Base-by-base conservation (phyloP, 164 flowering plant species). In the Berberis vulgaris region DNA sequence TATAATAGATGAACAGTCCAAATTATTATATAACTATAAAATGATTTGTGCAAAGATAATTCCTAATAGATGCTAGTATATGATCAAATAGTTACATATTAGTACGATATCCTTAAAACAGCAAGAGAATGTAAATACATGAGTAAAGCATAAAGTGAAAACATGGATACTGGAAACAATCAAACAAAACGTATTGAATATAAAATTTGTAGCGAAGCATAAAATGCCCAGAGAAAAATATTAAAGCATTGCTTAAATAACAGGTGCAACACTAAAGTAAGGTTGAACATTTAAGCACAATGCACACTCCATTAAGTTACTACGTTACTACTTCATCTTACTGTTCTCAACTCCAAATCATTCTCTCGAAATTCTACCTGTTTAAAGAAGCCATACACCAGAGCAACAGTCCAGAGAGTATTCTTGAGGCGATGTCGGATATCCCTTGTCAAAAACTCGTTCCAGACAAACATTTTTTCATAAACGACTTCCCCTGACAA, bases 401-500 rank as follows among this genome's bases (percentile, higher is more conserved):
- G 80, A 60, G 96, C 98, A 67, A 91, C 96, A 43, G 95, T 89
- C 98, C 98, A 92, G 10, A 81, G 64, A 38, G 89, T 84, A 78
- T 86, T 92, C 72, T 84, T 81, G 66, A 92, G 93, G 64, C 68
- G 71, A 77, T 78, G 83, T 42, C 91, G 78, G 63, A 89, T 87
- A 66, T 83, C 93, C 52, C 88, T 89, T 58, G 96, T 92, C 61
- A 95, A 74, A 77, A 76, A 91, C 69, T 87, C 94, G 75, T 95
- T 95, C 99, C 99, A 95, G 38, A 91, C 99, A 77, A 95, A 91
- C 97, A 95, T 85, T 49, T 88, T 83, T 68, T 95, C 97, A 67
- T 91, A 82, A 43, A 81, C 77, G 41, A 61, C 62, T 47, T 81
- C 73, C 54, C 83, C 84, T 67, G 84, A 68, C 74, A 78, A 76